phyloP scores from a whole-genome alignment of 306 rosid species.

The Cucumis cinereus region DNA sequence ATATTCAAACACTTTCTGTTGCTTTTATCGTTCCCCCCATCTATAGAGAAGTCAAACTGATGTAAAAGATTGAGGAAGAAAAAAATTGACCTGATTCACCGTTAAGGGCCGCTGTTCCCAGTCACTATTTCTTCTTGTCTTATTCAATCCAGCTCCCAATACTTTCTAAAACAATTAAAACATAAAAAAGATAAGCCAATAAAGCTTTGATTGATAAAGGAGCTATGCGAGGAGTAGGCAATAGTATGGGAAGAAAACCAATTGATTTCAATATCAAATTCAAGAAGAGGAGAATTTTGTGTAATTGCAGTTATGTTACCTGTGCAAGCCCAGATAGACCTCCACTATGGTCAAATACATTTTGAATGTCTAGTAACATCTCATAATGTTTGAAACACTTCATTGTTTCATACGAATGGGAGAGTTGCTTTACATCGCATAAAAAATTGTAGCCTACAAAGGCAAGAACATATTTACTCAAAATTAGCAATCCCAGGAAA shows the following conservation, averaged over 20 bases:
- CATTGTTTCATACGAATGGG: constrained; percentile 58
- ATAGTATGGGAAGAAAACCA: background rate
- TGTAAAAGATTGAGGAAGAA: background rate
- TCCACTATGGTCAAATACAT: constrained; percentile 59
- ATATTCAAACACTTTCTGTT: background rate
- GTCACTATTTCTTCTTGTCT: constrained; percentile 84
- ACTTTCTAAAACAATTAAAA: constrained; percentile 38
- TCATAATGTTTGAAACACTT: constrained; percentile 73
- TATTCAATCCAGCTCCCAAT: constrained; percentile 79
- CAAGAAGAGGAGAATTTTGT: background rate
- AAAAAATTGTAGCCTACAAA: constrained; percentile 80
- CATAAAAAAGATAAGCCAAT: background rate
- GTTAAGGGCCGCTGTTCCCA: constrained; percentile 93
- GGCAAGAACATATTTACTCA: constrained; percentile 15
- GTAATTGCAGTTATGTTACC: constrained; percentile 28
- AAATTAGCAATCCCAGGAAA: background rate
- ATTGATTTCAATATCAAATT: background rate
- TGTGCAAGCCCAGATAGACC: constrained; percentile 81
- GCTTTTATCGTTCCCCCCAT: background rate
- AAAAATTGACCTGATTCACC: constrained; percentile 50
- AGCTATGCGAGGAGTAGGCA: background rate
- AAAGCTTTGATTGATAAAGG: background rate
- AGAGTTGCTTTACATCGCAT: constrained; percentile 79
- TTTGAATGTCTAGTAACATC: constrained; percentile 73
- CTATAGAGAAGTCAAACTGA: background rate